phyloP scores from a whole-genome alignment of 2,329 filamentous ascomycete species.

The Neonectria magnoliae region DNA sequence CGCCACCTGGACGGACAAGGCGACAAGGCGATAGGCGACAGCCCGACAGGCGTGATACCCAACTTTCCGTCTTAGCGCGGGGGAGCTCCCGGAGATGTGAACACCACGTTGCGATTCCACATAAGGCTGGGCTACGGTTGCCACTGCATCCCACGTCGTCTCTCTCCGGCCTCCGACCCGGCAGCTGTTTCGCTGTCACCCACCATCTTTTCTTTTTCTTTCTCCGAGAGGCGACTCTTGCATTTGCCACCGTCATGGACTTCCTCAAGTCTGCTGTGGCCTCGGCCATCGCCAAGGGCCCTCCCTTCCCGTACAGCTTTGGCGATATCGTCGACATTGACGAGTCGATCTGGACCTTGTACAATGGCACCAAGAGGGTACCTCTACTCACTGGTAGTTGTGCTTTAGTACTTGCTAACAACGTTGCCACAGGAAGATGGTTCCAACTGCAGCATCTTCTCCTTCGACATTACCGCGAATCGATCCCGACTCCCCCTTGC shows the following conservation, averaged over 20 bases:
- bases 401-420: neutral
- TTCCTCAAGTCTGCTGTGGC: slow-evolving; percentile 98
- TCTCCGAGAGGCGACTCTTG: neutral
- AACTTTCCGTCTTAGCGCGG: slow-evolving; percentile 37
- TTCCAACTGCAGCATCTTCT: slow-evolving; percentile 95
- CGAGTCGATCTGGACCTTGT: slow-evolving; percentile 94
- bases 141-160: slow-evolving; percentile 8
- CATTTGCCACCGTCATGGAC: slow-evolving; percentile 71
- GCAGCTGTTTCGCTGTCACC: neutral
- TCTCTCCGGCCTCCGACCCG: neutral
- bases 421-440: slow-evolving; percentile 77
- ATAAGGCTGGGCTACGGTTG: slow-evolving; percentile 10
- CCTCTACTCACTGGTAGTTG: slow-evolving; percentile 32
- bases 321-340: slow-evolving; percentile 93
- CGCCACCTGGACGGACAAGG: neutral
- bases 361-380: slow-evolving; percentile 93
- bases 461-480: slow-evolving; percentile 88
- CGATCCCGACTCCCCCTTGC: slow-evolving; percentile 85
- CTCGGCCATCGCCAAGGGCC: slow-evolving; percentile 94
- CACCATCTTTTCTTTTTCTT: neutral
- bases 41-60: slow-evolving; percentile 5
- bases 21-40: neutral
- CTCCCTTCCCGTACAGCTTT: slow-evolving; percentile 91
- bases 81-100: slow-evolving; percentile 33
- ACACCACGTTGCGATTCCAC: slow-evolving; percentile 42